Evolutionary conservation across 495 filamentous ascomycete species (phyloP).

Genomic region (Lophiostoma macrostomum): DNA sequence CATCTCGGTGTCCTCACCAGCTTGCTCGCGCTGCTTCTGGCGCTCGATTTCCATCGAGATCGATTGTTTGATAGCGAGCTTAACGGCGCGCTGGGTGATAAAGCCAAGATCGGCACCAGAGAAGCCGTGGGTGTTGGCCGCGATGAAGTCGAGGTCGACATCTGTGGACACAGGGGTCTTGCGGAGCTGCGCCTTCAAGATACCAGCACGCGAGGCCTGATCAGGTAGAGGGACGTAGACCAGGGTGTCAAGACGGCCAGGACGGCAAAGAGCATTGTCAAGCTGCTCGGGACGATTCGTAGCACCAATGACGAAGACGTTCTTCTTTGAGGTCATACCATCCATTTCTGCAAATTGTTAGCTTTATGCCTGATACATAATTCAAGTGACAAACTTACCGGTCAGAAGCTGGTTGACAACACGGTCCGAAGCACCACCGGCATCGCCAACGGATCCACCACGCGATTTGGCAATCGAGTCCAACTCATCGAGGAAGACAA

Average conservation of each 20-base stretch:
- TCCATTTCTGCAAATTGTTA: constrained; percentile 73
- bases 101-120: constrained; percentile 99
- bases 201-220: constrained; percentile 77
- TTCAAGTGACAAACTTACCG: constrained; percentile 56
- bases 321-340: constrained; percentile 99
- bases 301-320: constrained; percentile 98
- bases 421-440: constrained; percentile 97
- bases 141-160: constrained; percentile 86
- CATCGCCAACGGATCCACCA: constrained; percentile 95
- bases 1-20: constrained; percentile 70
- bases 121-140: constrained; percentile 96
- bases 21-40: constrained; percentile 80
- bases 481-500: constrained; percentile 98
- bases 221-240: constrained; percentile 97
- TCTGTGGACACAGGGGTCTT: constrained; percentile 92
- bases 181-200: constrained; percentile 93
- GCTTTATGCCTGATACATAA: constrained; percentile 1
- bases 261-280: constrained; percentile 95
- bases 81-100: constrained; percentile 97
- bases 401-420: constrained; percentile 99
- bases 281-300: constrained; percentile 98
- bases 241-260: constrained; percentile 95
- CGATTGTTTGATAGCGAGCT: constrained; percentile 98
- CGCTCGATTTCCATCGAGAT: constrained; percentile 86
- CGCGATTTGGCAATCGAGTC: constrained; percentile 99